Conservation (phyloP, 257 asterid genomes). For the Ligustrum vulgare region DNA sequence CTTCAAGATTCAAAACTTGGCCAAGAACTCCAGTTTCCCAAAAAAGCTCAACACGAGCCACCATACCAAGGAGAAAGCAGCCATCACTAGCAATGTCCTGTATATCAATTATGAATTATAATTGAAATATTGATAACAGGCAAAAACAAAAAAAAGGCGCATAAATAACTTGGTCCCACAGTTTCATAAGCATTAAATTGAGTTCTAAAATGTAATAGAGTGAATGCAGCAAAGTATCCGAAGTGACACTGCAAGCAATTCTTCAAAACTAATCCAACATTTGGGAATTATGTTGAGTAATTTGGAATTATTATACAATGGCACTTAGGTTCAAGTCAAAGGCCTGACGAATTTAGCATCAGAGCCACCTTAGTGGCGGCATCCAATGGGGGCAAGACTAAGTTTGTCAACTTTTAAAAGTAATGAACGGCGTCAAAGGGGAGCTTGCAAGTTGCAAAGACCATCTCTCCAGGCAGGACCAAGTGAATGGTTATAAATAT, state of each 20-base stretch:
- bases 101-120: slow-evolving; percentile 8
- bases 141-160: not conserved
- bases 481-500: not conserved
- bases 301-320: not conserved
- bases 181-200: not conserved
- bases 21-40: slow-evolving; percentile 99
- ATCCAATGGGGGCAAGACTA: not conserved
- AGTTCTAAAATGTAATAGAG: not conserved
- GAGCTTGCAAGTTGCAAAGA: too few relatives aligned
- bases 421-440: not conserved
- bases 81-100: slow-evolving; percentile 95
- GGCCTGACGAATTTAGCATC: not conserved
- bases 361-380: not conserved
- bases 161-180: not conserved
- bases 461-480: not conserved
- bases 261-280: too few relatives aligned
- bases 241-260: not conserved
- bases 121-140: slow-evolving; percentile 2
- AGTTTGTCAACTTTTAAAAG: not conserved
- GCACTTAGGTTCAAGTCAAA: not conserved
- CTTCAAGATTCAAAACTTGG: slow-evolving; percentile 88
- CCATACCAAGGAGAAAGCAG: slow-evolving; percentile 96
- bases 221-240: not conserved
- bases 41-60: slow-evolving; percentile 75
- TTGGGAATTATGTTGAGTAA: too few relatives aligned